phyloP scores from a whole-genome alignment of 345 rosid genomes.

The Mangifera indica region DNA sequence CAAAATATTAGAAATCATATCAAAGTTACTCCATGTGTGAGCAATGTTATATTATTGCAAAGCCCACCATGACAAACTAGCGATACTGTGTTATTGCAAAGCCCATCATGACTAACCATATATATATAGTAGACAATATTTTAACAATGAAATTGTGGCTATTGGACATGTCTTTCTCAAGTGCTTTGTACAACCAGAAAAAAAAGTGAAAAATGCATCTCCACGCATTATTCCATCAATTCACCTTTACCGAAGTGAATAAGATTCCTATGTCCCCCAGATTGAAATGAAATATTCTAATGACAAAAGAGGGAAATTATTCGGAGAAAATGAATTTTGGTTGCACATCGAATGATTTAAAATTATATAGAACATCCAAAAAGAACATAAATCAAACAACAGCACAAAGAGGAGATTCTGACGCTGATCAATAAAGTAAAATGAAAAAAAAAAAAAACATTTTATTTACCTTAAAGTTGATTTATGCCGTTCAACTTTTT shows the following conservation, averaged over 20 bases:
- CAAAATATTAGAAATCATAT: too few relatives aligned
- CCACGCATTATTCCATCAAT: not conserved
- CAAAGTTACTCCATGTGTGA: too few relatives aligned
- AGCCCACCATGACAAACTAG: too few relatives aligned
- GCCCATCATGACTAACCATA: too few relatives aligned
- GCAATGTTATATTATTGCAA: too few relatives aligned
- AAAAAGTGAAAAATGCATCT: too few relatives aligned
- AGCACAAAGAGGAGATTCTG: not conserved
- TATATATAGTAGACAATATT: too few relatives aligned
- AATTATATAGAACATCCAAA: not conserved
- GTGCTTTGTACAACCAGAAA: not conserved
- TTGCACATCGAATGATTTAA: not conserved
- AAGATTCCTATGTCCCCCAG: not conserved
- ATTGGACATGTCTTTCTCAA: not conserved
- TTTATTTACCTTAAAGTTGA: conserved; percentile 21
- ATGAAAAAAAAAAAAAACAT: not conserved
- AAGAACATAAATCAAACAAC: not conserved
- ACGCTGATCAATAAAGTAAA: not conserved
- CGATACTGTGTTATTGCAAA: too few relatives aligned
- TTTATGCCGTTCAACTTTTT: not conserved
- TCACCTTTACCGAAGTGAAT: not conserved
- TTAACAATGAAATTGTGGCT: too few relatives aligned
- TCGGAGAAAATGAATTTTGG: not conserved
- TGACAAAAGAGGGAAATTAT: not conserved
- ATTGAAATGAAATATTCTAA: not conserved